A percentile compares a stretch with the other conserved stretches of the same genome.
Conservation (phyloP, 169 alveolate species). For the Cryptosporidium muris region DNA sequence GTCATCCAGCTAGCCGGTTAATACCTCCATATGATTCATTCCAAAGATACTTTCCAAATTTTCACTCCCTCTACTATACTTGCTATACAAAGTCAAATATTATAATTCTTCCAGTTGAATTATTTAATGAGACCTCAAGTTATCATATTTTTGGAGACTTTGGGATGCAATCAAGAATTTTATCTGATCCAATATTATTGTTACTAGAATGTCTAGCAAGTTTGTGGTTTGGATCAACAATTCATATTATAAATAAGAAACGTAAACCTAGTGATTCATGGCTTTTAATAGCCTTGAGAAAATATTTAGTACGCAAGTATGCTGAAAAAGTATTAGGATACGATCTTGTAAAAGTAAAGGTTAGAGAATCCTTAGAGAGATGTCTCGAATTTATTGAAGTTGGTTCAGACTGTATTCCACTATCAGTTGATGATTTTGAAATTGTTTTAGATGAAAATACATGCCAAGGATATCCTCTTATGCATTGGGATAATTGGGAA, state of each 20-base stretch:
- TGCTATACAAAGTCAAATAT: conserved; percentile 34
- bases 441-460: conserved; percentile 19
- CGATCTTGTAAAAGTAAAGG: conserved; percentile 43
- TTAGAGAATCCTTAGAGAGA: conserved; percentile 57
- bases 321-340: conserved; percentile 38
- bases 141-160: neutral
- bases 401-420: conserved; percentile 54
- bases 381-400: conserved; percentile 41
- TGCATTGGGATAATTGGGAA: conserved; percentile 48
- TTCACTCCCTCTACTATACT: conserved; percentile 20
- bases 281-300: conserved; percentile 55
- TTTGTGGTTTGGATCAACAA: conserved; percentile 63
- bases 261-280: conserved; percentile 52
- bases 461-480: conserved; percentile 27
- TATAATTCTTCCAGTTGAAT: conserved; percentile 4
- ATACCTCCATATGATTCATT: too few species aligned
- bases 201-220: conserved; percentile 51
- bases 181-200: conserved; percentile 1
- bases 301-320: conserved; percentile 33
- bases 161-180: conserved; percentile 6
- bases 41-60: conserved; percentile 14
- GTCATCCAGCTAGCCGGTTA: too few species aligned
- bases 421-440: conserved; percentile 51
- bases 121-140: neutral
- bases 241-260: conserved; percentile 37